Evolutionary conservation across 2,329 filamentous ascomycete species (phyloP).

Genomic region (Cytospora leucostoma): DNA sequence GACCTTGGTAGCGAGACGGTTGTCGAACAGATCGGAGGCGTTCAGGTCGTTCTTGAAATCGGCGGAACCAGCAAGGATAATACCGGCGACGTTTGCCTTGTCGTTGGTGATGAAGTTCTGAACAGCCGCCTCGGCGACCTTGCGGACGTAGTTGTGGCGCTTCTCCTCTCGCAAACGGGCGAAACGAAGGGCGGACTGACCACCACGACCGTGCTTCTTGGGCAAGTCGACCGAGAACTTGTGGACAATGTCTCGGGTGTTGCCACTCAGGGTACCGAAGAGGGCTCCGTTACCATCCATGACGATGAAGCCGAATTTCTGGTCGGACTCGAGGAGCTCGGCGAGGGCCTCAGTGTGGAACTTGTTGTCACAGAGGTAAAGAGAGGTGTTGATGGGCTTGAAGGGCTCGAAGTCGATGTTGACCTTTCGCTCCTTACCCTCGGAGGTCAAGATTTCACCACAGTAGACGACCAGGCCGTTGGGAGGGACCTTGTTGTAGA

Average conservation of each 20-base stretch:
- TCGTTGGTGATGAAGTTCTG: slow-evolving; percentile 99
- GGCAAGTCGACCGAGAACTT: slow-evolving; percentile 98
- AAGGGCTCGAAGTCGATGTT: slow-evolving; percentile 99
- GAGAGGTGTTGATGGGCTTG: slow-evolving; percentile 99
- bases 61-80: slow-evolving; percentile 94
- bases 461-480: slow-evolving; percentile 99
- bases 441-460: slow-evolving; percentile 98
- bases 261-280: slow-evolving; percentile 94
- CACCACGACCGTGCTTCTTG: slow-evolving; percentile 99
- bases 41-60: slow-evolving; percentile 99
- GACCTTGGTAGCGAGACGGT: slow-evolving; percentile 87
- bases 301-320: slow-evolving; percentile 99
- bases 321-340: slow-evolving; percentile 96
- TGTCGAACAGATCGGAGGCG: slow-evolving; percentile 95
- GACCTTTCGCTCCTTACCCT: slow-evolving; percentile 99
- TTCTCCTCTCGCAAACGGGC: slow-evolving; percentile 99
- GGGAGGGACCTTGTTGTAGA: slow-evolving; percentile 98
- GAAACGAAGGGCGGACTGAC: slow-evolving; percentile 99
- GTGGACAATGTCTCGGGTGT: slow-evolving; percentile 94
- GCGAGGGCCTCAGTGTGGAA: slow-evolving; percentile 98
- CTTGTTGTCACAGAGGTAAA: slow-evolving; percentile 99
- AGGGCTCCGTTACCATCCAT: slow-evolving; percentile 99
- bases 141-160: slow-evolving; percentile 99
- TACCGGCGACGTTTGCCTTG: slow-evolving; percentile 95
- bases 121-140: slow-evolving; percentile 95